phyloP scores from a whole-genome alignment of 257 asterid species.

The Rhazya stricta region DNA sequence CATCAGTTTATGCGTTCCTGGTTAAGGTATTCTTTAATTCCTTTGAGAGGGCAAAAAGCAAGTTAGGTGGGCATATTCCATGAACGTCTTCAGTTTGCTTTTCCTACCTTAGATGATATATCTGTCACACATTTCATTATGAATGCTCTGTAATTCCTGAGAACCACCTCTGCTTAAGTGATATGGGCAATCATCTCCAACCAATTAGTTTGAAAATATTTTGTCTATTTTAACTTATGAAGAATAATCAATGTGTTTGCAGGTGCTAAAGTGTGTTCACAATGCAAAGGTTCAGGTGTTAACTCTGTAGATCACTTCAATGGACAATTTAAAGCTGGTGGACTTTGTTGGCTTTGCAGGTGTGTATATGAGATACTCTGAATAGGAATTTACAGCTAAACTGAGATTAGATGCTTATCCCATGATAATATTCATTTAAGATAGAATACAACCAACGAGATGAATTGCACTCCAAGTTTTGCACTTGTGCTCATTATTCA shows the following conservation, averaged over 20 bases:
- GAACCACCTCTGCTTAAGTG: background rate
- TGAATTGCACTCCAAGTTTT: background rate
- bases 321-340: constrained; percentile 88
- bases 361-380: constrained; percentile 14
- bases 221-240: background rate
- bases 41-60: background rate
- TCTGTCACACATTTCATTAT: background rate
- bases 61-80: background rate
- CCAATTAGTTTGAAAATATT: background rate
- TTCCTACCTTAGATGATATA: background rate
- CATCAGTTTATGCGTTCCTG: background rate
- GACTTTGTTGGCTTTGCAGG: constrained; percentile 95
- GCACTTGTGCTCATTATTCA: background rate
- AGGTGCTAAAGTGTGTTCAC: constrained; percentile 63
- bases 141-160: background rate
- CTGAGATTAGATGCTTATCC: background rate
- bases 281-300: constrained; percentile 66
- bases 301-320: constrained; percentile 78
- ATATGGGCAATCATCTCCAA: background rate
- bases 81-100: background rate
- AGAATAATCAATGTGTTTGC: constrained; percentile 9
- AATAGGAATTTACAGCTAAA: background rate
- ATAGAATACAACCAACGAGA: background rate
- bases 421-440: background rate
- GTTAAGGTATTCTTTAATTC: background rate